Base-by-base conservation (phyloP, 108 stramenopile species). In the Nitzschia palea region DNA sequence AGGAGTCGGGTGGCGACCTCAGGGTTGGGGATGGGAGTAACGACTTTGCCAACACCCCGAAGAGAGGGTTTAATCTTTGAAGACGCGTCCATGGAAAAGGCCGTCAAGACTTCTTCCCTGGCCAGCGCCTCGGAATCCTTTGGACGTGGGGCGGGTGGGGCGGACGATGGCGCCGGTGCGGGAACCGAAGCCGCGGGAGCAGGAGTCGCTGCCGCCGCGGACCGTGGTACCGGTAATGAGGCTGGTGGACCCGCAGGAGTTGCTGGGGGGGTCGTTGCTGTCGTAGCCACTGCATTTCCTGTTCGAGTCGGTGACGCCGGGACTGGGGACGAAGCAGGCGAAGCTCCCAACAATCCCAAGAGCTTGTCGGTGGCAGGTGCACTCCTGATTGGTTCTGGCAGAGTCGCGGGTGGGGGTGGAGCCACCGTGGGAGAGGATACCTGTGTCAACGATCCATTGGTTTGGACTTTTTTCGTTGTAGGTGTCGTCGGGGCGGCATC, bases 1-100 rank as follows among this genome's bases (percentile, higher is more conserved):
- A 92, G 70, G 12, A 92, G 58, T 6, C 85, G 75, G n/a, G 89
- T 67, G 4, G 77, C 62, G 6, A 81, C 73, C 55, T 84, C 85
- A 30, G 82, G 40, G 54, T 87, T 79, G 28, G 82, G 88, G 26
- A 87, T 71, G 28, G 78, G 82, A 9, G 84, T 85, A 45, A 71
- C 62, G 17, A 74, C 54, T 31, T 47, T 45, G 14, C 75, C 75
- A 8, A 65, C 56, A 22, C 75, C 75, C 2, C 72, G 64, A 18
- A 73, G 30, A 3, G 72, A 59, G 2, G 71, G 40, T 20, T 43
- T 31, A 26, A 44, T 25, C 27, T 20, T 10, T 20, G 70, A 35
- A n/a, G 55, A 15, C 20, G 56, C 18, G 26, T 52, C 60, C 45
- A 35, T 52, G 28, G 66, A 67, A 56, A 55, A 55, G 4, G 67